These are phyloP conservation scores for Phytophthora pisi DNA, from an alignment of 352 stramenopile genomes.

Conservation along the genomic window DNA sequence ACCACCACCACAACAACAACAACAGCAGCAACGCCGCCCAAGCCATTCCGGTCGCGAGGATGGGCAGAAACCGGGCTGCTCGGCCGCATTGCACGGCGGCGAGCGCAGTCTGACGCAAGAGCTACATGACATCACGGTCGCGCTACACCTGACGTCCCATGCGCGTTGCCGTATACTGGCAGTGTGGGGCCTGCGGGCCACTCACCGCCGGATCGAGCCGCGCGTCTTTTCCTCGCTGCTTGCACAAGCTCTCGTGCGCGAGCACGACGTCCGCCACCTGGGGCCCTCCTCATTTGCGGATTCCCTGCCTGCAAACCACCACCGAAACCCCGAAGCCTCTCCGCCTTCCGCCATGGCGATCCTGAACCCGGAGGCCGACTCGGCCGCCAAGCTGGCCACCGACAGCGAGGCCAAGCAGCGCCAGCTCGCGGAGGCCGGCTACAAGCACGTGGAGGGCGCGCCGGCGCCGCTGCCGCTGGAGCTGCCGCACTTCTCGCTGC, in stretches of 20 bases:
- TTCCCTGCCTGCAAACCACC: constrained; percentile 34
- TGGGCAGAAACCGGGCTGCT: constrained; percentile 21
- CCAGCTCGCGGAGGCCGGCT: constrained; percentile 65
- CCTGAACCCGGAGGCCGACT: constrained; percentile 63
- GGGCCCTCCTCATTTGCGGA: constrained; percentile 37
- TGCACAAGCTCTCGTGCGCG: not conserved
- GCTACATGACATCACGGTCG: constrained; percentile 56
- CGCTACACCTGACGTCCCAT: constrained; percentile 39
- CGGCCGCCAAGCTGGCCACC: constrained; percentile 30
- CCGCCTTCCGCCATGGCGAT: constrained; percentile 53
- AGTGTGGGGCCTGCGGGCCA: constrained; percentile 26
- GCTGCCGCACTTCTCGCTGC: constrained; percentile 87
- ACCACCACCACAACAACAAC: not conserved
- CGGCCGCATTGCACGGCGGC: constrained; percentile 16
- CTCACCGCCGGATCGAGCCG: constrained; percentile 25
- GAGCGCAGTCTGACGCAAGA: constrained; percentile 28
- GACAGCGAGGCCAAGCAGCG: constrained; percentile 48
- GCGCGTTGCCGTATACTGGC: constrained; percentile 3
- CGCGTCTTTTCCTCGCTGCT: constrained; percentile 20
- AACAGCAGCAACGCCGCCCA: not conserved
- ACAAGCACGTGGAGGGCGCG: constrained; percentile 72
- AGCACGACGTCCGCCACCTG: constrained; percentile 12
- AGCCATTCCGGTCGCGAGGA: not conserved
- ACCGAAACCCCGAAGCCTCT: constrained; percentile 11
- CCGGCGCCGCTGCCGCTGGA: constrained; percentile 83